Conservation (phyloP, 2,329 filamentous ascomycete species). For the Tolypocladium inflatum region DNA sequence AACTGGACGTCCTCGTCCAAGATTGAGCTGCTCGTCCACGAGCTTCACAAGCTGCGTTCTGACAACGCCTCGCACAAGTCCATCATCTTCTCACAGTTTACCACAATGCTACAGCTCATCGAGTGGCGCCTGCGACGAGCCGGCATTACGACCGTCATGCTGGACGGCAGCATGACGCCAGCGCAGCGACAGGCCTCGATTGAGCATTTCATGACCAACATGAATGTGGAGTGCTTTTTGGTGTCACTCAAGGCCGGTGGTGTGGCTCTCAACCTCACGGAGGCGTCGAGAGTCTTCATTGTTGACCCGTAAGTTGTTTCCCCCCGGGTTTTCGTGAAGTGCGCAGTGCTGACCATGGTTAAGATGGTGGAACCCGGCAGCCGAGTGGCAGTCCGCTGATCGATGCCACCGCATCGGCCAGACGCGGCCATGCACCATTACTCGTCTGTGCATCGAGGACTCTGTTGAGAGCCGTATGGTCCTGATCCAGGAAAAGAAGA, state of each 20-base stretch:
- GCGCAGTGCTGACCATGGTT: constrained; percentile 12
- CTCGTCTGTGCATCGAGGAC: constrained; percentile 90
- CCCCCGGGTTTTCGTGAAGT: neutral
- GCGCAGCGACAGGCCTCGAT: constrained; percentile 89
- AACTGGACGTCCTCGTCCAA: constrained; percentile 98
- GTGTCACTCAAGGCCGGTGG: constrained; percentile 95
- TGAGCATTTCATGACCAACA: constrained; percentile 91
- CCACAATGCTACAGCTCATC: constrained; percentile 91
- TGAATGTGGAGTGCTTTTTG: constrained; percentile 89
- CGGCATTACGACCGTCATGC: constrained; percentile 97
- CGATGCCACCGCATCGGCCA: constrained; percentile 92
- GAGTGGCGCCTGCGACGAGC: constrained; percentile 94
- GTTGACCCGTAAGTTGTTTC: constrained; percentile 70
- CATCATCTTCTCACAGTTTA: constrained; percentile 96
- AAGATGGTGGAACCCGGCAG: constrained; percentile 99
- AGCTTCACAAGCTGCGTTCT: constrained; percentile 82
- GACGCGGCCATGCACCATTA: constrained; percentile 87
- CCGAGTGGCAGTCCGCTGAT: constrained; percentile 97
- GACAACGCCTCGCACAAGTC: constrained; percentile 93
- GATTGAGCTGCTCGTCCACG: constrained; percentile 92
- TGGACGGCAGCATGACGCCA: constrained; percentile 95
- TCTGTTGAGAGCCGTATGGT: constrained; percentile 96
- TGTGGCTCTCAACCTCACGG: constrained; percentile 89
- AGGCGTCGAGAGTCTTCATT: constrained; percentile 91
- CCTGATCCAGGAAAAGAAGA: constrained; percentile 95